A percentile compares a stretch with the other conserved stretches of the same genome.
phyloP scores from a whole-genome alignment of 306 rosid genomes.

The Canavalia gladiata region DNA sequence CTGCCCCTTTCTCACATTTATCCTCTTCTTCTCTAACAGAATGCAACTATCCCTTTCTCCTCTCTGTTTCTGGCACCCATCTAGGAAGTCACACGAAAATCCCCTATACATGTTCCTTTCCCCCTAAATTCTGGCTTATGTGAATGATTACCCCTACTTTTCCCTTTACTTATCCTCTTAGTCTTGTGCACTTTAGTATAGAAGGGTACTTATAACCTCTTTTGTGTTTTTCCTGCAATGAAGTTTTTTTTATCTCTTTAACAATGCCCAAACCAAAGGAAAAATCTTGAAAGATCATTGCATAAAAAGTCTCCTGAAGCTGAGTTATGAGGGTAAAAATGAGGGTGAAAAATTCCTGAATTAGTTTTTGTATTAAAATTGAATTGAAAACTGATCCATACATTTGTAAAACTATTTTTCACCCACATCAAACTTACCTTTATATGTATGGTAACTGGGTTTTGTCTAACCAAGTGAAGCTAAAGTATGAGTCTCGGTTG shows the following conservation, averaged over 20 bases:
- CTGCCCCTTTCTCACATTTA: background rate
- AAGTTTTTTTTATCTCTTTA: background rate
- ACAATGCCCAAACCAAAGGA: background rate
- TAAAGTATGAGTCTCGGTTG: background rate
- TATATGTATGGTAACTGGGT: background rate
- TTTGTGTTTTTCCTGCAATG: background rate
- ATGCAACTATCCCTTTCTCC: background rate
- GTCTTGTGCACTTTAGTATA: background rate
- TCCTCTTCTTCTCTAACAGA: background rate
- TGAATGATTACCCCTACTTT: background rate
- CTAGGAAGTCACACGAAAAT: conserved; percentile 9
- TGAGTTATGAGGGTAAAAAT: background rate
- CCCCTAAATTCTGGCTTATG: background rate
- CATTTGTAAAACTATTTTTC: background rate
- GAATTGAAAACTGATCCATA: background rate
- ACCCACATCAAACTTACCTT: background rate
- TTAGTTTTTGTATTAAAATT: background rate
- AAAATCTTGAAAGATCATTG: background rate
- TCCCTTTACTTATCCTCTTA: background rate
- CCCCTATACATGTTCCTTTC: background rate
- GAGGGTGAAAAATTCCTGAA: background rate
- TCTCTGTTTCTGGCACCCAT: background rate
- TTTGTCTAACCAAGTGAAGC: background rate
- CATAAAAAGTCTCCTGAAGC: background rate
- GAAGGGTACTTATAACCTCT: background rate